Base-by-base conservation (phyloP, 2,329 filamentous ascomycete species). In the Aspergillus neoniger region DNA sequence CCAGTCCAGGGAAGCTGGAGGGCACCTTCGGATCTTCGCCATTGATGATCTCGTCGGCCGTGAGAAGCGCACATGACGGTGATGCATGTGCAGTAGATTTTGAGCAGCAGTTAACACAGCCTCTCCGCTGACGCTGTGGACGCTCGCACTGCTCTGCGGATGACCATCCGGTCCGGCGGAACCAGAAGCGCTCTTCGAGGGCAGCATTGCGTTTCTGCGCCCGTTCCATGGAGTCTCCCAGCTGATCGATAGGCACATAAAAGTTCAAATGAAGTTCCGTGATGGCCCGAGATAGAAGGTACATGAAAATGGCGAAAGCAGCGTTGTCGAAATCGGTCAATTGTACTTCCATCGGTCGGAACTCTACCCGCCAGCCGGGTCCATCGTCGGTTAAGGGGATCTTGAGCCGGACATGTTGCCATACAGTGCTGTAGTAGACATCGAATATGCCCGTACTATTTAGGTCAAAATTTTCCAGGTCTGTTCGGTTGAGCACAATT, bases 271-370 rank as follows among this genome's bases (percentile, higher is more conserved):
- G 89, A 74, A 93, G 96, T 55, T 88, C 91, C 7, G 96, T 82
- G 63, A 96, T 94, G 6, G 90, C 92, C 19, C 92, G 86, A 0
- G 92, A 96, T 62, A 96, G 87, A 19, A 96, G 84, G 4, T 96
- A 92, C 71, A 96, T 92, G 79, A 96, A 96, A 65, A 96, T 91
- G 19, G 90, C 86, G 71, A 96, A 96, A 2, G 92, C 92, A 0
- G 93, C 93, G 71, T 96, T 96, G 73, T 96, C 92, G 70, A 96
- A 96, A 73, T 96, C 92, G 5, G 92, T 96, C 64, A 96, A 85
- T 74, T 96, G 92, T 61, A 96, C 95, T 79, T 96, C 92, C 92
- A 96, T 96, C 3, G 91, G 89, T 5, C 93, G 86, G 76, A 96
- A 96, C 78, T 96, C 92, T 57, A 96, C 91, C 21, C 92, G 87